Base-by-base conservation (phyloP, 1,284 basidiomycete species). In the Fomes fomentarius region DNA sequence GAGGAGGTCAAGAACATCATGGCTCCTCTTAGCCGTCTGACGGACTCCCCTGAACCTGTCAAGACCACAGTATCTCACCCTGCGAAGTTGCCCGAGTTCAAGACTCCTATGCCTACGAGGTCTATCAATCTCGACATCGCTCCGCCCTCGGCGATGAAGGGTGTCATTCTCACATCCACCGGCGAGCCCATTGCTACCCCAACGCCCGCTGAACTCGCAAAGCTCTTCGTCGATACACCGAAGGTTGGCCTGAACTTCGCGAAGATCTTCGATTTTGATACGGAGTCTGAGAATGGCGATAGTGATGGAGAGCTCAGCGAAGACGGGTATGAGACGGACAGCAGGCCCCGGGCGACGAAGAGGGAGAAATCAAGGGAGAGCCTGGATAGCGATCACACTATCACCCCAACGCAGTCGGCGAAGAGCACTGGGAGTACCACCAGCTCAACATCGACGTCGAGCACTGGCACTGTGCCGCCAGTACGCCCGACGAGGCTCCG, bases 1-100 rank as follows among this genome's bases (percentile, higher is more conserved):
- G 87, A 90, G 63, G 87, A 90, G 67, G 84, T 90, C 33, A 85
- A 86, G 72, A 89, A 89, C 61, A 70, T 87, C 17, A 74, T 86
- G 8, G 78, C 78, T 11, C 83, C 84, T 1, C 73, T 80, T 11
- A 71, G 72, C 39, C 77, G 77, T 25, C 69, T 78, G 25, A 66
- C 73, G 19, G 69, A 72, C 15, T 54, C 61, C 24, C 54, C 61
- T 4, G 69, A 73, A 21, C 49, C 57, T 28, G 50, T 66, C 44
- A 52, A 60, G 42, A 39, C 62, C 34, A 47, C 55, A n/a, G 22
- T 58, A 30, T 11, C 63, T 31, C 58, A 63, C 25, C 57, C 70
- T 22, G 66, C 76, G 55, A 69, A 73, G 43, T 52, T 69, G 50
- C 62, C 64, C 39, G 47, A 62, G 50, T 69, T 77, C 52, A 72